Evolutionary conservation across 176 grass and related monocot species (phyloP).

Genomic region (Miscanthus lutarioriparius): DNA sequence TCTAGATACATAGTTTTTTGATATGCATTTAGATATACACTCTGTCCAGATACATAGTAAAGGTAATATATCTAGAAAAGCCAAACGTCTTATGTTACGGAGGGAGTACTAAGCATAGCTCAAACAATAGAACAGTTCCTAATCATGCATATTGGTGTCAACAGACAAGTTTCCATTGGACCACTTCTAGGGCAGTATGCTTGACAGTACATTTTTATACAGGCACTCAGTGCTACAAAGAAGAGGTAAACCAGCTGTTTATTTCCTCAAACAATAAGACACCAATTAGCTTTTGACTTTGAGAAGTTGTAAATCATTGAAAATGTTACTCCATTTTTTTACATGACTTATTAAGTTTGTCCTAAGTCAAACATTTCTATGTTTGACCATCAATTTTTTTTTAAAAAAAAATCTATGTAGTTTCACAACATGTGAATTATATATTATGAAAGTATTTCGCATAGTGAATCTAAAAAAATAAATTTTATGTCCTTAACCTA

Average conservation of each 20-base stretch:
- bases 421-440: background rate
- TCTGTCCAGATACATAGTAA: background rate
- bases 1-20: background rate
- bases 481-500: background rate
- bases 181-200: background rate
- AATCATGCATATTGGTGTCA: constrained; percentile 3
- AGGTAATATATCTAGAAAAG: background rate
- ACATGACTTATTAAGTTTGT: background rate
- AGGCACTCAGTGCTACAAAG: background rate
- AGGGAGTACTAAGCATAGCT: background rate
- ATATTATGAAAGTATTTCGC: background rate
- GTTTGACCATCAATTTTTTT: background rate
- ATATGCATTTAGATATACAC: background rate
- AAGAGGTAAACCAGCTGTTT: background rate
- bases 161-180: background rate
- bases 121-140: background rate
- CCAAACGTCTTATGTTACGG: background rate
- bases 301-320: background rate
- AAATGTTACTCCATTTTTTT: background rate
- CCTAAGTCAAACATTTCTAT: background rate
- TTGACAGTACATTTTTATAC: background rate
- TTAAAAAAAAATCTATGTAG: background rate
- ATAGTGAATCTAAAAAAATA: background rate
- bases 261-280: background rate
- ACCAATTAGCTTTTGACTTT: background rate